Base-by-base conservation (phyloP, 2,329 filamentous ascomycete genomes). In the Fusarium sp. region DNA sequence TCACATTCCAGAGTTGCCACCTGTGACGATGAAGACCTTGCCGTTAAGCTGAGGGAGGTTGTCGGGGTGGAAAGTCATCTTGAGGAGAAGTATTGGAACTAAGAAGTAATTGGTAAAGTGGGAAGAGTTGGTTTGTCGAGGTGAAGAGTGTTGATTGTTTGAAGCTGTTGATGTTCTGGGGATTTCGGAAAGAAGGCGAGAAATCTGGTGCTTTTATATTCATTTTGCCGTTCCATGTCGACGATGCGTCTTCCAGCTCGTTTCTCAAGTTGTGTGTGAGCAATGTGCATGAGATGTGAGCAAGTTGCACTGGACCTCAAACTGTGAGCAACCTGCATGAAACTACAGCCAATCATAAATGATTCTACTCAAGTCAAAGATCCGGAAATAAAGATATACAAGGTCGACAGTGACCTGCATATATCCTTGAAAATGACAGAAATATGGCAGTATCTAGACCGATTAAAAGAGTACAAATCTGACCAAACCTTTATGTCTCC, bases 11-110 rank as follows among this genome's bases (percentile, higher is more conserved):
- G 54, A n/a, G 14, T 68, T 68, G 0, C 53, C 65, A 2, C 65
- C 65, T 6, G 65, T 68, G 1, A 68, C 65, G 8, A 68, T 65
- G 4, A 61, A 68, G 0, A 68, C 54, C 5, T 43, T 68, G 1
- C 50, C 65, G 0, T 24, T 50, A 5, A 68, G 60, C 1, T 40
- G 32, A 1, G 65, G 65, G 4, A 68, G 54, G 22, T 6, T 61
- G 1, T 68, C 60, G 0, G 65, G 65, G 19, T 62, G 39, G 17
- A 68, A 68, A 2, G 43, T 22, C 65, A 68, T 68, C 8, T 6
- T 61, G 53, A 6, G 5, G 13, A 28, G 13, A 45, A 33, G 48
- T 46, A 6, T n/a, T 26, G 7, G 15, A 9, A 13, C 14, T 20
- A 17, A 32, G 3, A 20, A 17, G 3, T 24, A 17, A 22, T 19